Evolutionary conservation across 2,329 filamentous ascomycete species (phyloP).

Genomic region (Cytospora schulzeri): DNA sequence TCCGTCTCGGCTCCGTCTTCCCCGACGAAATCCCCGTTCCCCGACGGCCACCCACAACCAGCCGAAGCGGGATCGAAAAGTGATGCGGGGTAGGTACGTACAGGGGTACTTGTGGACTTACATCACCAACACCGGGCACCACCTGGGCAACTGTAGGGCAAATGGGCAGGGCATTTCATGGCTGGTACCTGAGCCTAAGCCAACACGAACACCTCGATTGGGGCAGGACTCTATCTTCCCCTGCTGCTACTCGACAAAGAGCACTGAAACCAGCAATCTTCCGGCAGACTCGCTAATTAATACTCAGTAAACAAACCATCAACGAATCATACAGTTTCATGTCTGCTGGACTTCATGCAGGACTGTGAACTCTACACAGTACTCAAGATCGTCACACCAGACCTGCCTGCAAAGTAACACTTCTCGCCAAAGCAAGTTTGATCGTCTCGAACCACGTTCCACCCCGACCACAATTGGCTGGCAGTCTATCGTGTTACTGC

Average conservation of each 20-base stretch:
- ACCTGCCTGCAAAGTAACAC: slow-evolving; percentile 20
- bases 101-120: too few species aligned
- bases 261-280: too few species aligned
- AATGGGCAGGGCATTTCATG: too few species aligned
- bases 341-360: background rate
- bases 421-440: slow-evolving; percentile 7
- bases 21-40: slow-evolving; percentile 30
- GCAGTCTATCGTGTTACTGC: background rate
- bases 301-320: background rate
- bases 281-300: too few species aligned
- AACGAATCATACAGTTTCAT: slow-evolving; percentile 3
- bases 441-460: slow-evolving; percentile 9
- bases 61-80: too few species aligned
- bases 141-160: too few species aligned
- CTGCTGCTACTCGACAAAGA: too few species aligned
- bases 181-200: background rate
- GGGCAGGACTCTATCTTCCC: too few species aligned
- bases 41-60: slow-evolving; percentile 4
- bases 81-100: too few species aligned
- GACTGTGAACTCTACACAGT: slow-evolving; percentile 3
- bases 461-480: background rate
- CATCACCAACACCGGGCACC: too few species aligned
- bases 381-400: slow-evolving; percentile 1
- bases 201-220: background rate
- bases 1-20: slow-evolving; percentile 26